Percentiles rank a stretch among this genome's conserved stretches.
phyloP scores from a whole-genome alignment of 1,139 yeast genomes.

The Geotrichum macrosporum region DNA sequence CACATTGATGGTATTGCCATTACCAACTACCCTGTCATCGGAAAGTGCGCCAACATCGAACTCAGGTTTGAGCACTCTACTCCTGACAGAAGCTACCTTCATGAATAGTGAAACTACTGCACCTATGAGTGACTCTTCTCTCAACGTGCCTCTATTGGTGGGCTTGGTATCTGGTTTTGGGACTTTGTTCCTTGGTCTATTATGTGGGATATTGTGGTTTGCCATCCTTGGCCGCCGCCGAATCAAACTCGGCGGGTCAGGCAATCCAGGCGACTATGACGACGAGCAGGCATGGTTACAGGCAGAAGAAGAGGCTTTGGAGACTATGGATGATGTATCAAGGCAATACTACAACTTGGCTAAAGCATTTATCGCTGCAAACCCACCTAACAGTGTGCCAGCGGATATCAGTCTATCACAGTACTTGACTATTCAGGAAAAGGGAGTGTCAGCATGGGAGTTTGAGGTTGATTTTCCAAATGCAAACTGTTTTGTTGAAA shows the following conservation, averaged over 20 bases:
- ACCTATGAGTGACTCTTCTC: slow-evolving; percentile 5
- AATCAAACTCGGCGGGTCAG: slow-evolving; percentile 40
- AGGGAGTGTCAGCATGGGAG: slow-evolving; percentile 92
- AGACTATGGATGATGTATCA: slow-evolving; percentile 51
- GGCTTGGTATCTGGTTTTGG: slow-evolving; percentile 40
- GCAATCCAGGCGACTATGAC: slow-evolving; percentile 55
- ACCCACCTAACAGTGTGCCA: slow-evolving; percentile 44
- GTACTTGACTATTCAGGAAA: slow-evolving; percentile 71
- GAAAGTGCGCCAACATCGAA: neutral
- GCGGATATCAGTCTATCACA: slow-evolving; percentile 44
- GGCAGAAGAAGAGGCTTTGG: slow-evolving; percentile 70
- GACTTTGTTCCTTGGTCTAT: slow-evolving; percentile 34
- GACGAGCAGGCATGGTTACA: slow-evolving; percentile 61
- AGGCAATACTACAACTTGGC: slow-evolving; percentile 52
- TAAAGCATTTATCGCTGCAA: slow-evolving; percentile 44
- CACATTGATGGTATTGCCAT: neutral
- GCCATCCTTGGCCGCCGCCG: slow-evolving; percentile 35
- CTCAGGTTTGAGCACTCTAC: too few species aligned
- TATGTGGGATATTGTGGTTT: slow-evolving; percentile 37
- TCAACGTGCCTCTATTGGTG: slow-evolving; percentile 36
- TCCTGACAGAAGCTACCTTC: too few species aligned
- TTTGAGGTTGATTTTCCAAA: slow-evolving; percentile 63
- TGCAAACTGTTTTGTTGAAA: slow-evolving; percentile 57
- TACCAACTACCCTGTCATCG: neutral
- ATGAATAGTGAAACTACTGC: neutral